Evolutionary conservation across 768 basidiomycete genomes (phyloP).

Genomic region (Hysterangium stoloniferum): DNA sequence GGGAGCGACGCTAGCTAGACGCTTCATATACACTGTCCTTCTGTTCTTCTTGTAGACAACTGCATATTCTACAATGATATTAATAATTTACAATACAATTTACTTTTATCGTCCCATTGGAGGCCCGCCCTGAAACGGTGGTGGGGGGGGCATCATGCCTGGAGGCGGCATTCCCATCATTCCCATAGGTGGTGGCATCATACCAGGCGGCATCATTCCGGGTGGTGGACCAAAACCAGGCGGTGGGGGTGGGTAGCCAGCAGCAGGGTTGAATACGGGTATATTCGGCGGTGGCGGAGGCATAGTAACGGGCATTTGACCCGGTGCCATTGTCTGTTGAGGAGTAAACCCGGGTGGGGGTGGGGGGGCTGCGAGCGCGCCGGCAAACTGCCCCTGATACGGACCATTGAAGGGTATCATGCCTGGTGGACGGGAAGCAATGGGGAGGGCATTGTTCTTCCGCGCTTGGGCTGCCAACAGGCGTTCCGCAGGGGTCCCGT

Average conservation of each 20-base stretch:
- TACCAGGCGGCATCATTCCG: conserved; percentile 15
- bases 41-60: not conserved
- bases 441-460: conserved; percentile 87
- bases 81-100: conserved; percentile 1
- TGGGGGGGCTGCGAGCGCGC: conserved; percentile 72
- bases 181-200: conserved; percentile 5
- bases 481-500: conserved; percentile 95
- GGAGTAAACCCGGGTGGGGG: conserved; percentile 76
- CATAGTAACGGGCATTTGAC: conserved; percentile 13
- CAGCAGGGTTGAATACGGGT: conserved; percentile 35
- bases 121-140: conserved; percentile 1
- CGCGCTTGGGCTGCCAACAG: conserved; percentile 91
- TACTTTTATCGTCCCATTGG: conserved; percentile 3
- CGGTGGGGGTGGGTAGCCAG: conserved; percentile 45
- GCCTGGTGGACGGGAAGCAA: conserved; percentile 66
- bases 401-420: conserved; percentile 47
- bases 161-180: conserved; percentile 16
- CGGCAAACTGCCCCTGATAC: conserved; percentile 91
- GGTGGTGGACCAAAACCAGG: conserved; percentile 47
- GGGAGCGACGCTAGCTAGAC: conserved; percentile 62
- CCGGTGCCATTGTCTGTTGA: conserved; percentile 52
- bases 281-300: conserved; percentile 33
- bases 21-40: too few species aligned
- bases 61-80: not conserved
- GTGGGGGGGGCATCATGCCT: conserved; percentile 10